A percentile compares a stretch with the other conserved stretches of the same genome.
Evolutionary conservation across 2,329 filamentous ascomycete genomes (phyloP).

Genomic region (Penicillium sp.): DNA sequence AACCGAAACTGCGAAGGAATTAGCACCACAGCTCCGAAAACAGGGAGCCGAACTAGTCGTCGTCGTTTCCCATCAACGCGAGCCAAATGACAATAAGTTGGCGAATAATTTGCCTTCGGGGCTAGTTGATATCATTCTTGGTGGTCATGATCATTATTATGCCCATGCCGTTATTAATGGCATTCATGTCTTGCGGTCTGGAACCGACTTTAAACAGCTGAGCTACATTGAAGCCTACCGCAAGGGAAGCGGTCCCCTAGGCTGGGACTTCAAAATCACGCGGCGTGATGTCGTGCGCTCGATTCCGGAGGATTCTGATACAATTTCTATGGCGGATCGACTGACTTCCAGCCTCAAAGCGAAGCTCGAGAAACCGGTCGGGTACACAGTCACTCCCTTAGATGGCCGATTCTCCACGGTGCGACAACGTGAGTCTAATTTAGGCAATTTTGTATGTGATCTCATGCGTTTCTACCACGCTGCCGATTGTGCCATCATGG

Average conservation of each 20-base stretch:
- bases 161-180: constrained; percentile 72
- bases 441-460: constrained; percentile 89
- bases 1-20: constrained; percentile 68
- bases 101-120: constrained; percentile 68
- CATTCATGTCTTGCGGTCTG: constrained; percentile 79
- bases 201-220: constrained; percentile 87
- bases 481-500: constrained; percentile 81
- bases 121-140: constrained; percentile 78
- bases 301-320: constrained; percentile 62
- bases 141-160: constrained; percentile 90
- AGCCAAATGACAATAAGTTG: constrained; percentile 85
- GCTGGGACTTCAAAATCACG: constrained; percentile 77
- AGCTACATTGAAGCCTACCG: constrained; percentile 79
- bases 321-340: constrained; percentile 61
- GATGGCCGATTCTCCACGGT: constrained; percentile 86
- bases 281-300: constrained; percentile 69
- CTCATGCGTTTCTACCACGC: constrained; percentile 81
- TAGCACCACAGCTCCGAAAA: constrained; percentile 68
- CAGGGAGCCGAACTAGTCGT: constrained; percentile 81
- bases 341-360: constrained; percentile 70
- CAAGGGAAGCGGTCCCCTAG: constrained; percentile 46
- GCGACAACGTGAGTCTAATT: constrained; percentile 71
- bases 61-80: constrained; percentile 78
- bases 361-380: constrained; percentile 77
- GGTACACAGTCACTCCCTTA: constrained; percentile 76